A percentile compares a stretch with the other conserved stretches of the same genome.
phyloP scores from a whole-genome alignment of 1,139 yeast genomes.

The Geotrichum phurueaensis region DNA sequence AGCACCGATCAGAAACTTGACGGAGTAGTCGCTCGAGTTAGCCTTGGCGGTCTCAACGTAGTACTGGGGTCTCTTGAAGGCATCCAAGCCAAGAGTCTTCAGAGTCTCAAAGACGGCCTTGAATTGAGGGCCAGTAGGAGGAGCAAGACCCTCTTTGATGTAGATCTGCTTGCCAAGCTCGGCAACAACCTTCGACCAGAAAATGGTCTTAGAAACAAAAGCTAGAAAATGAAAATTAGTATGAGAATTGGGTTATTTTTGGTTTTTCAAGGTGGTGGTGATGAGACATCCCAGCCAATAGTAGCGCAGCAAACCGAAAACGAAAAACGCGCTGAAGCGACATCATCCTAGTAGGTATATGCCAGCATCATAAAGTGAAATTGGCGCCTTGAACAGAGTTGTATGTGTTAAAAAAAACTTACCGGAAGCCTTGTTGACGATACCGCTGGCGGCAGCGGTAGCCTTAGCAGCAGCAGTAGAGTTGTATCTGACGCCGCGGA shows the following conservation, averaged over 20 bases:
- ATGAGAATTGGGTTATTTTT: too few species aligned
- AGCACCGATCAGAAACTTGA: constrained; percentile 69
- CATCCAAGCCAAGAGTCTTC: constrained; percentile 46
- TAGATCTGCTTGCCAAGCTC: constrained; percentile 88
- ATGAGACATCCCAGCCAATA: background rate
- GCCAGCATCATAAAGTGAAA: background rate
- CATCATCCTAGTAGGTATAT: background rate
- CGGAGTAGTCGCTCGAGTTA: constrained; percentile 51
- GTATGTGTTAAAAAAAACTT: constrained; percentile 12
- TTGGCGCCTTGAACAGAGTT: background rate
- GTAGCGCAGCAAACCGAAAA: background rate
- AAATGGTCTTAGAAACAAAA: constrained; percentile 36
- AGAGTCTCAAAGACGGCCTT: constrained; percentile 63
- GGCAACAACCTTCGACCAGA: constrained; percentile 86
- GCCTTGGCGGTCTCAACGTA: constrained; percentile 36
- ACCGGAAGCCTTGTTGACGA: constrained; percentile 46
- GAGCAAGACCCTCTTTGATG: constrained; percentile 86
- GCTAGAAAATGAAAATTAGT: background rate
- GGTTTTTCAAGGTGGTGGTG: background rate
- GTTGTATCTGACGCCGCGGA: constrained; percentile 19
- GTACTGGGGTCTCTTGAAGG: constrained; percentile 39
- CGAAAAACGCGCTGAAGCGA: background rate
- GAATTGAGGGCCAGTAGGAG: constrained; percentile 77
- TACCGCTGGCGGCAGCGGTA: constrained; percentile 42
- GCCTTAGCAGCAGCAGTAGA: constrained; percentile 19